Base-by-base conservation (phyloP, 805 yeast genomes). In the Candida coquimbonensis region DNA sequence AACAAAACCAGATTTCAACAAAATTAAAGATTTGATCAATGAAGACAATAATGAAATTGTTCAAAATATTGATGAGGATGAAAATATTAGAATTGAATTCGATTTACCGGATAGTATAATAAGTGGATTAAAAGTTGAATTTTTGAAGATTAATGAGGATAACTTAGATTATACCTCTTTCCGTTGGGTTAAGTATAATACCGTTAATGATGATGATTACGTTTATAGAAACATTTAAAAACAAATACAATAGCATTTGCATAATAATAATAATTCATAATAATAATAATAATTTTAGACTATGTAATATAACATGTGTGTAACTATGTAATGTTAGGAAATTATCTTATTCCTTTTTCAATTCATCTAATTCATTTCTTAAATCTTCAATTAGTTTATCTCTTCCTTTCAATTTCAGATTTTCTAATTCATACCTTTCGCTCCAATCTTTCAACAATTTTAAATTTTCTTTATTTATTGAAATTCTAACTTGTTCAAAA, bases 101-200 rank as follows among this genome's bases (percentile, higher is more conserved):
- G 78, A 81, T 49, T 72, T 86, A 39, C 86, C 86, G 3, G 74
- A 80, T 62, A 63, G 74, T 46, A 72, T 87, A 0, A 75, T 80
- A 49, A 78, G 87, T 38, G 88, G 88, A 0, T 62, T 85, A 34
- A 79, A 78, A 53, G 73, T 85, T 21, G 83, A 77, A 34, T 85
- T 80, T 53, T 60, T 85, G 42, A 78, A 81, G 50, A 82, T 85
- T 14, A 76, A 75, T 24, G 95, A 85, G 54, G 44, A 49, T 7
- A 73, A 70, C 43, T 60, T 83, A 56, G 68, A 74, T 43, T 81
- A 81, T 53, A 78, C 85, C 7, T 75, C 86, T 37, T 84, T 85
- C 57, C 90, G 93, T 0, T 85, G 95, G 95, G 83, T 85, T 1
- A 69, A 83, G 44, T 83, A 84, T 55, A 64, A 73, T 47, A 74